These are phyloP conservation scores for Monilinia fructicola DNA, from an alignment of 2,329 filamentous ascomycete genomes.

Conservation along the genomic window DNA sequence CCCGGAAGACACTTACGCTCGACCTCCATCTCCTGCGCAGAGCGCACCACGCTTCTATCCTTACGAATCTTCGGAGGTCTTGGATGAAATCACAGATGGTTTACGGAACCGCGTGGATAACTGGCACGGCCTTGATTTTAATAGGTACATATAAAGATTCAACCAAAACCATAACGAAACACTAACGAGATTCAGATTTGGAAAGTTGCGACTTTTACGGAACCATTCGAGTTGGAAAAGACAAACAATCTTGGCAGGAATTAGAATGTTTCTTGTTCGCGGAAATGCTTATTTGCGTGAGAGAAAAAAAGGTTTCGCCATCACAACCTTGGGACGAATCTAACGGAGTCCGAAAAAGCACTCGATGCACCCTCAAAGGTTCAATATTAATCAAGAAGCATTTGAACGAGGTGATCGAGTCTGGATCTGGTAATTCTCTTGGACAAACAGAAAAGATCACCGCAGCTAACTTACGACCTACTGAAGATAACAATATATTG, in stretches of 20 bases:
- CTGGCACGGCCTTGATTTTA: slow-evolving; percentile 95
- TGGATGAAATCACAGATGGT: slow-evolving; percentile 84
- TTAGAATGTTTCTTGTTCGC: slow-evolving; percentile 95
- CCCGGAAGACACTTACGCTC: slow-evolving; percentile 55
- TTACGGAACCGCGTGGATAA: slow-evolving; percentile 89
- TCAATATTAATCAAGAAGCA: slow-evolving; percentile 99
- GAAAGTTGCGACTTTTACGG: slow-evolving; percentile 90
- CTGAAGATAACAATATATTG: slow-evolving; percentile 74
- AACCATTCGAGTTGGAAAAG: slow-evolving; percentile 89
- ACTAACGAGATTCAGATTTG: slow-evolving; percentile 63
- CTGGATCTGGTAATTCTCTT: slow-evolving; percentile 49
- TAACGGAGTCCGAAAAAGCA: slow-evolving; percentile 59
- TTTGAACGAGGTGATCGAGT: slow-evolving; percentile 81
- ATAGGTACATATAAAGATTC: slow-evolving; percentile 52
- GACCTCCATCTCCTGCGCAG: slow-evolving; percentile 57
- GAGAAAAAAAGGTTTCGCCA: slow-evolving; percentile 76
- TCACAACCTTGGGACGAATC: slow-evolving; percentile 67
- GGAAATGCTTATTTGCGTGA: slow-evolving; percentile 99
- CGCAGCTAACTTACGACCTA: slow-evolving; percentile 40
- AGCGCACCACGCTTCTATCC: slow-evolving; percentile 60
- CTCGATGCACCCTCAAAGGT: slow-evolving; percentile 87
- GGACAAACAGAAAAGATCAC: slow-evolving; percentile 39
- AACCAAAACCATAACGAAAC: neutral
- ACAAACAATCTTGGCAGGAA: slow-evolving; percentile 95
- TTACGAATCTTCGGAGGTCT: slow-evolving; percentile 71